phyloP scores from a whole-genome alignment of 1,284 basidiomycete species.

The Fomitiporia mediterranea region DNA sequence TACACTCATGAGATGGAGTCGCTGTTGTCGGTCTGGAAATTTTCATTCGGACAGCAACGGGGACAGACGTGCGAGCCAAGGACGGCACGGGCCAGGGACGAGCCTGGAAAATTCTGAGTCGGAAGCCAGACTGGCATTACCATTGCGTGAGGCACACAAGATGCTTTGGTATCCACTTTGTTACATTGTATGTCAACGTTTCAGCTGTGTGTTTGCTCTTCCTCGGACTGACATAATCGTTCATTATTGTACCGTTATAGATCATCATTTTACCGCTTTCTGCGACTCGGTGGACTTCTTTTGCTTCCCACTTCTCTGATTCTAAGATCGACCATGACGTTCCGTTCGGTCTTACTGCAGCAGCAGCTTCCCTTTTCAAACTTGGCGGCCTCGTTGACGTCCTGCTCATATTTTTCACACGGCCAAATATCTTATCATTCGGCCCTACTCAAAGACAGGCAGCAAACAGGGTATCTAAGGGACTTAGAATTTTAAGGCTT shows the following conservation, averaged over 20 bases:
- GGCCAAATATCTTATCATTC: slow-evolving; percentile 23
- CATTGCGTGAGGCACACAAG: slow-evolving; percentile 12
- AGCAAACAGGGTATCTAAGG: not conserved
- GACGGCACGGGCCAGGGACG: not conserved
- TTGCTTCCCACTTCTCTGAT: slow-evolving; percentile 1
- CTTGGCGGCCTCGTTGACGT: slow-evolving; percentile 25
- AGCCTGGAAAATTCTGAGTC: too few relatives aligned
- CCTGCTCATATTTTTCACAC: slow-evolving; percentile 23
- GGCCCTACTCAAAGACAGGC: not conserved
- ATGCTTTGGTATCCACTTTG: slow-evolving; percentile 20
- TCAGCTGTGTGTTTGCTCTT: not conserved
- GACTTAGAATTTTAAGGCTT: not conserved
- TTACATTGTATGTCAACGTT: slow-evolving; percentile 4
- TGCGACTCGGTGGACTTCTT: slow-evolving; percentile 16
- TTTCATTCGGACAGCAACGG: not conserved
- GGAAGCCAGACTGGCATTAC: not conserved
- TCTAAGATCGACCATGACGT: not conserved
- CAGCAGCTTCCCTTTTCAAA: slow-evolving; percentile 20
- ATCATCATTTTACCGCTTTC: slow-evolving; percentile 20
- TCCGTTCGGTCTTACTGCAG: slow-evolving; percentile 20
- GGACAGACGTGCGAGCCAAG: not conserved
- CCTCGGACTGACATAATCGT: too few relatives aligned
- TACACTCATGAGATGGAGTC: not conserved
- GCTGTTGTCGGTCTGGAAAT: not conserved
- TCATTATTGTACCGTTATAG: slow-evolving; percentile 6